Evolutionary conservation across 2,329 filamentous ascomycete species (phyloP), one percentile per base, ranked within the genome.

Genomic region (Metarhizium guizhouense): DNA sequence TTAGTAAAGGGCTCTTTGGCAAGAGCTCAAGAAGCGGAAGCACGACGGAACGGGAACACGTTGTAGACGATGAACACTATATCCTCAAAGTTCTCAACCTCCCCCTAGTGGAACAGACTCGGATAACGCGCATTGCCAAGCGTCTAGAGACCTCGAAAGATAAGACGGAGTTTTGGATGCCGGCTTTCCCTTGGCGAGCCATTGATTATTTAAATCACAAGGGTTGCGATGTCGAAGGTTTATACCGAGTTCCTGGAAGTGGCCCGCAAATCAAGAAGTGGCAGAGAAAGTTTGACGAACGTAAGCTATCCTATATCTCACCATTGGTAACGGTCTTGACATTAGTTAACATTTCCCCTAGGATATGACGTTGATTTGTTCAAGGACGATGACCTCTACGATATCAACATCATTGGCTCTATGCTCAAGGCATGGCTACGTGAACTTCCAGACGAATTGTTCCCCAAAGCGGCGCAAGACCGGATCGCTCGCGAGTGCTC

Each of bases 111-210:
- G 87, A 96, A 68, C 93, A 97, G 72, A 92, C 92, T 6, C 84
- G 93, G n/a, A 77, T 85, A 60, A 96, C 93, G 0, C 83, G 93
- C 60, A 96, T 97, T 67, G 95, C 91, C 7, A 95, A 93, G 71
- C 84, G 87, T 34, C 76, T 97, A 47, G 90, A 95, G 66, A 84
- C 88, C 58, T 96, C 92, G 10, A 83, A 86, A 59, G 93, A 97
- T 67, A 96, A 96, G 77, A 97, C 93, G 0, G 93, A 96, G 67
- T 97, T 95, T 67, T 97, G 93, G 93, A 96, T 97, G 92, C 93
- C 93, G 13, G 89, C 91, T 6, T 86, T 97, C 57, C 92, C 93
- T 0, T 96, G 93, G 88, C 82, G 93, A 60, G 95, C 91, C 57
- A 96, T 97, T 61, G 93, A 97, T 73, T 96, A 95, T 68, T 77